Evolutionary conservation across 2,329 filamentous ascomycete species (phyloP).

Genomic region (Claviceps fusiformis): DNA sequence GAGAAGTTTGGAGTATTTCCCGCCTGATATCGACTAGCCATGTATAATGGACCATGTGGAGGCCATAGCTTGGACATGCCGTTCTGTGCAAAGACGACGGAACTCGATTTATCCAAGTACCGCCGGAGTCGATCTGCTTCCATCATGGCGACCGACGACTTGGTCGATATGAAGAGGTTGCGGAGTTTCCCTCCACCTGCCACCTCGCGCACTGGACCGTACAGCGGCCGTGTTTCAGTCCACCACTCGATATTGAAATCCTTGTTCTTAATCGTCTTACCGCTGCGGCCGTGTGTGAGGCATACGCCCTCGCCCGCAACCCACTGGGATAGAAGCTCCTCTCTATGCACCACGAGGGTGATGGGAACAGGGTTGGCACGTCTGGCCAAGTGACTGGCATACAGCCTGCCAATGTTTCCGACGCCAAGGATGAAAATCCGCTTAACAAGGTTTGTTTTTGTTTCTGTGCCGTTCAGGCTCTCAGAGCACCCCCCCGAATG

Average conservation of each 20-base stretch:
- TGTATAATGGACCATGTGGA: conserved; percentile 32
- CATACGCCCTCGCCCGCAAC: conserved; percentile 27
- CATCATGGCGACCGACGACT: conserved; percentile 53
- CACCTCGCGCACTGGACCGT: conserved; percentile 26
- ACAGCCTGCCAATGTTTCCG: conserved; percentile 69
- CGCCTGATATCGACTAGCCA: conserved; percentile 23
- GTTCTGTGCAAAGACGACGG: conserved; percentile 76
- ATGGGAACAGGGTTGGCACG: conserved; percentile 52
- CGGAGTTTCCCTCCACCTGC: conserved; percentile 34
- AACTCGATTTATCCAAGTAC: conserved; percentile 50
- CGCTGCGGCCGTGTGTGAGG: conserved; percentile 21
- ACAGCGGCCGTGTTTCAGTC: conserved; percentile 28
- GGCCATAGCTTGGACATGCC: conserved; percentile 62
- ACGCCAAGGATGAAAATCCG: conserved; percentile 67
- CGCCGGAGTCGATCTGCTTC: conserved; percentile 44
- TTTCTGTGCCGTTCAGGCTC: neutral
- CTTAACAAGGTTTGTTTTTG: conserved; percentile 12
- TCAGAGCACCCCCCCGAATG: neutral
- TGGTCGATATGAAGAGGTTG: conserved; percentile 68
- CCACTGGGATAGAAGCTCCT: conserved; percentile 36
- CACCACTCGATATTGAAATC: conserved; percentile 41
- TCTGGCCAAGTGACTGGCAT: conserved; percentile 57
- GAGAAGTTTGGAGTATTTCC: conserved; percentile 52
- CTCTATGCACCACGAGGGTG: conserved; percentile 65
- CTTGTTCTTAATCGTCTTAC: conserved; percentile 16